phyloP scores from a whole-genome alignment of 495 filamentous ascomycete genomes.

The Corynascus novoguineensis region DNA sequence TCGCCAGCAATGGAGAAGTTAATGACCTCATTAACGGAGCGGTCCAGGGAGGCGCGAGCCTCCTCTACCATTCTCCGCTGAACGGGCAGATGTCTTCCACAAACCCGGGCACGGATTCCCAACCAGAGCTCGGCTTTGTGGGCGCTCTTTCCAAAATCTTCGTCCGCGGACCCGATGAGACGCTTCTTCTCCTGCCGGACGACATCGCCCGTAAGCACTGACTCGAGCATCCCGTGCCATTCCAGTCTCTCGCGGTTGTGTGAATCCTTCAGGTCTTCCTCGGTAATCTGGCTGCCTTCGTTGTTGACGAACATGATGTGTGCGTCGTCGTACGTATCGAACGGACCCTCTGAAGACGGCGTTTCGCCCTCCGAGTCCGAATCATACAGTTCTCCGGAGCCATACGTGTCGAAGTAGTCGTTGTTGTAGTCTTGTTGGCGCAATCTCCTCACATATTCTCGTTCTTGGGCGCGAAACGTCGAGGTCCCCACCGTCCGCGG shows the following conservation, averaged over 20 bases:
- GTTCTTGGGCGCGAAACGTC: slow-evolving; percentile 51
- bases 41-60: slow-evolving; percentile 59
- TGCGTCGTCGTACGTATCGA: slow-evolving; percentile 85
- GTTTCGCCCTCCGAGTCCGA: slow-evolving; percentile 83
- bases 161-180: slow-evolving; percentile 74
- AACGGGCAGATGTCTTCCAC: slow-evolving; percentile 73
- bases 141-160: slow-evolving; percentile 60
- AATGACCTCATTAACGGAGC: slow-evolving; percentile 76
- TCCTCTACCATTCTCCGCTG: slow-evolving; percentile 84
- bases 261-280: slow-evolving; percentile 83
- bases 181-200: slow-evolving; percentile 97
- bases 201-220: slow-evolving; percentile 92
- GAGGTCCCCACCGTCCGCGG: slow-evolving; percentile 68
- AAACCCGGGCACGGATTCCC: slow-evolving; percentile 73
- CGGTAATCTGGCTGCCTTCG: slow-evolving; percentile 78
- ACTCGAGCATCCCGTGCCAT: slow-evolving; percentile 97
- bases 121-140: slow-evolving; percentile 85
- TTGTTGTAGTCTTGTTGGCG: slow-evolving; percentile 56
- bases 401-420: slow-evolving; percentile 72
- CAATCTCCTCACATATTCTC: slow-evolving; percentile 45
- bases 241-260: slow-evolving; percentile 87
- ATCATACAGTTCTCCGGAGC: slow-evolving; percentile 60
- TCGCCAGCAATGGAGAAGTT: slow-evolving; percentile 91
- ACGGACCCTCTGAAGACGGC: slow-evolving; percentile 74
- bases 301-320: slow-evolving; percentile 80